Evolutionary conservation across 495 filamentous ascomycete genomes (phyloP).

Genomic region (Evansstolkia leycettana): DNA sequence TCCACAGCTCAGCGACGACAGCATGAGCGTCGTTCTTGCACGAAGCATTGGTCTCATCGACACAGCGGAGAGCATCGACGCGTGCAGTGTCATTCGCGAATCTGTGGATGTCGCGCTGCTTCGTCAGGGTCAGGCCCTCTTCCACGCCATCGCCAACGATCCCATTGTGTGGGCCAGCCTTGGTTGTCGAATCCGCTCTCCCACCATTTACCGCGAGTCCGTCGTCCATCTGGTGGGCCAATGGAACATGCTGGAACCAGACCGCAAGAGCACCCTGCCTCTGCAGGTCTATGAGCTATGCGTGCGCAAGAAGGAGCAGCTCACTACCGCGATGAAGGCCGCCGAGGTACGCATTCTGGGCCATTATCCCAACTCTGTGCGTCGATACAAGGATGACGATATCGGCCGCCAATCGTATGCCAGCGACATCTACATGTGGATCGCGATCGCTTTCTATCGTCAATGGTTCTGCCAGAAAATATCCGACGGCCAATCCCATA

Average conservation of each 20-base stretch:
- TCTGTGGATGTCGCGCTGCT: conserved; percentile 28
- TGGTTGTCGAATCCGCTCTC: conserved; percentile 14
- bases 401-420: conserved; percentile 4
- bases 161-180: conserved; percentile 31
- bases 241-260: no score
- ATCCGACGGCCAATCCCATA: conserved; percentile 1
- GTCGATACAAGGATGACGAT: no score
- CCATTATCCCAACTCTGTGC: no score
- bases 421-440: conserved; percentile 20
- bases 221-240: no score
- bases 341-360: no score
- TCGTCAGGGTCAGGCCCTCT: conserved; percentile 25
- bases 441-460: conserved; percentile 15
- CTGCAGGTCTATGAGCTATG: no score
- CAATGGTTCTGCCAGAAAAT: conserved; percentile 15
- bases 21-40: conserved; percentile 13
- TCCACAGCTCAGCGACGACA: conserved; percentile 12
- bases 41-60: no score
- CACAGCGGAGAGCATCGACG: conserved; percentile 18
- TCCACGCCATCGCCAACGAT: conserved; percentile 19
- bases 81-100: conserved; percentile 19
- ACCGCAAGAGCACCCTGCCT: no score
- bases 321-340: no score
- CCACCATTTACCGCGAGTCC: no score
- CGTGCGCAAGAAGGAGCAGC: no score